Evolutionary conservation across 2,329 filamentous ascomycete species (phyloP).

Genomic region (Fusarium nygamai): DNA sequence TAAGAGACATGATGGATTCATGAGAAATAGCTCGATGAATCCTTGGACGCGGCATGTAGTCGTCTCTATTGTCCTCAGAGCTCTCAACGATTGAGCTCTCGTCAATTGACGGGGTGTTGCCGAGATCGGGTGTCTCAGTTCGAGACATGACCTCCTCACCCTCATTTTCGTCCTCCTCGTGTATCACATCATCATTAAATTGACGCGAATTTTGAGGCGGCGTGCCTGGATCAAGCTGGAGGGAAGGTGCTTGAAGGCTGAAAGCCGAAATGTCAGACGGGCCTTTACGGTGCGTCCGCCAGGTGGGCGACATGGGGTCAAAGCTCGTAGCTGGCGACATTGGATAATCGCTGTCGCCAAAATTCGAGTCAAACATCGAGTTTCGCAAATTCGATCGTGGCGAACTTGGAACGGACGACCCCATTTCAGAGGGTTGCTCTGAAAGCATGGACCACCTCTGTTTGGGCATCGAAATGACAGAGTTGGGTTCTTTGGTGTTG

Average conservation of each 20-base stretch:
- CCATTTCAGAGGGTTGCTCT: conserved; percentile 70
- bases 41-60: conserved; percentile 52
- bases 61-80: conserved; percentile 47
- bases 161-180: conserved; percentile 52
- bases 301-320: conserved; percentile 72
- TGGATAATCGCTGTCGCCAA: conserved; percentile 70
- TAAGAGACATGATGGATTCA: conserved; percentile 88
- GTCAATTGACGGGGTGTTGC: conserved; percentile 47
- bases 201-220: conserved; percentile 35
- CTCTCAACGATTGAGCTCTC: conserved; percentile 48
- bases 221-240: conserved; percentile 49
- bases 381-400: conserved; percentile 78
- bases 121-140: conserved; percentile 38
- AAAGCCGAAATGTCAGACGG: conserved; percentile 65
- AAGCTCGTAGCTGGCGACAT: conserved; percentile 84
- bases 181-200: conserved; percentile 46
- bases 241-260: conserved; percentile 55
- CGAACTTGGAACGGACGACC: conserved; percentile 83
- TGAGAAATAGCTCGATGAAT: conserved; percentile 79
- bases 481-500: conserved; percentile 61
- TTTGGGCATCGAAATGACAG: conserved; percentile 55
- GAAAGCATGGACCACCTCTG: conserved; percentile 68
- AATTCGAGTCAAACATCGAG: conserved; percentile 81
- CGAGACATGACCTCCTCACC: conserved; percentile 32
- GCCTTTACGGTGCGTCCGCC: conserved; percentile 65